Evolutionary conservation across 2,329 filamentous ascomycete species (phyloP).

Genomic region (Podosphaera leucotricha): DNA sequence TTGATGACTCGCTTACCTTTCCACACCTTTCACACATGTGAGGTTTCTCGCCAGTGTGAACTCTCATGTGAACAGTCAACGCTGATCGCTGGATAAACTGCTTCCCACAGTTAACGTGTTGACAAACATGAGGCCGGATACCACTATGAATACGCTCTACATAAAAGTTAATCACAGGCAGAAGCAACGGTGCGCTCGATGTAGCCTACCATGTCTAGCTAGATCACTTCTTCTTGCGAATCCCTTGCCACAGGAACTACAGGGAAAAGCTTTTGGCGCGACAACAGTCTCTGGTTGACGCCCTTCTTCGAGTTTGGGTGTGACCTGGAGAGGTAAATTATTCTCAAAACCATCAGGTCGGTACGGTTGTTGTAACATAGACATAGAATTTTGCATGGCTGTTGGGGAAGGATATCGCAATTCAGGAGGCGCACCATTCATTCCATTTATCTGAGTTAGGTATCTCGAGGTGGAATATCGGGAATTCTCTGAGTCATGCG

Average conservation of each 20-base stretch:
- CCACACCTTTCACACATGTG: slow-evolving; percentile 93
- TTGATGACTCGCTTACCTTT: slow-evolving; percentile 38
- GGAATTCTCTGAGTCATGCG: slow-evolving; percentile 17
- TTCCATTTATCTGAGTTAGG: slow-evolving; percentile 11
- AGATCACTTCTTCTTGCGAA: slow-evolving; percentile 89
- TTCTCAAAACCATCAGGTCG: slow-evolving; percentile 13
- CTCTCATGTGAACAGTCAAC: slow-evolving; percentile 79
- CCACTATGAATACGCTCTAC: slow-evolving; percentile 89
- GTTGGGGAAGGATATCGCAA: slow-evolving; percentile 17
- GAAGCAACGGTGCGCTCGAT: not conserved
- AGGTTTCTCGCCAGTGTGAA: slow-evolving; percentile 94
- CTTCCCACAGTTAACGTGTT: slow-evolving; percentile 72
- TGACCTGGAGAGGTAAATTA: slow-evolving; percentile 14
- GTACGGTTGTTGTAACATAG: slow-evolving; percentile 16
- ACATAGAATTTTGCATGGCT: slow-evolving; percentile 15
- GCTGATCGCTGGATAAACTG: slow-evolving; percentile 95
- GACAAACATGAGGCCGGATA: slow-evolving; percentile 75
- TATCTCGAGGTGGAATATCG: slow-evolving; percentile 15
- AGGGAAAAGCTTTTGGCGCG: slow-evolving; percentile 52
- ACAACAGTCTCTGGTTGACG: slow-evolving; percentile 7
- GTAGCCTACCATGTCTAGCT: slow-evolving; percentile 39
- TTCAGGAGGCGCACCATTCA: slow-evolving; percentile 11
- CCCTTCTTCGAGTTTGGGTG: slow-evolving; percentile 2
- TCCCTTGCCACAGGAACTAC: slow-evolving; percentile 70
- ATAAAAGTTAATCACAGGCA: not conserved